Evolutionary conservation across 176 grass and related monocot genomes (phyloP).

Genomic region (Coix lacrymajobi): DNA sequence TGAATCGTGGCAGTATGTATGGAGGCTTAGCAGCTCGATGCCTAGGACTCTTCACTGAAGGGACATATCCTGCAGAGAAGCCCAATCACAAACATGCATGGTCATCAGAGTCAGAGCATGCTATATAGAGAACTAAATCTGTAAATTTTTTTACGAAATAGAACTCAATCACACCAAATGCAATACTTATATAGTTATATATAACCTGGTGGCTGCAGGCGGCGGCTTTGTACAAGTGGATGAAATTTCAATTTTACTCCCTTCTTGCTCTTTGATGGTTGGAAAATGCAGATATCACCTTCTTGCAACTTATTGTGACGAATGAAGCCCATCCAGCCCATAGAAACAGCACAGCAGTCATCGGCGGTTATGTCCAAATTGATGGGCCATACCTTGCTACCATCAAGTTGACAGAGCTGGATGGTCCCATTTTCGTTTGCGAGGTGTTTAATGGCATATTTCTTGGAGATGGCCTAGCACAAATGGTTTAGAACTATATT

Average conservation of each 20-base stretch:
- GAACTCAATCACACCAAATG: not conserved
- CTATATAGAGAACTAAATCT: not conserved
- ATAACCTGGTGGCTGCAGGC: not conserved
- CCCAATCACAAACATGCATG: not conserved
- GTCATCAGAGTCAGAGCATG: not conserved
- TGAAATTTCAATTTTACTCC: constrained; percentile 9
- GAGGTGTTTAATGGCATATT: constrained; percentile 23
- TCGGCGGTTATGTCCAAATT: not conserved
- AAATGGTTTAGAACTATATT: not conserved
- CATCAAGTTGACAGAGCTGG: not conserved
- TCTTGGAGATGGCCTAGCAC: not conserved
- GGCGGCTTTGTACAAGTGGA: not conserved
- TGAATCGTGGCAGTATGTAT: not conserved
- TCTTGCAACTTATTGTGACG: not conserved
- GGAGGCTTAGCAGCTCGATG: not conserved
- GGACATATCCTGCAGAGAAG: constrained; percentile 17
- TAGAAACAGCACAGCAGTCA: not conserved
- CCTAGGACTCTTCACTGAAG: not conserved
- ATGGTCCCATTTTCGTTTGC: not conserved
- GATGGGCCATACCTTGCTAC: constrained; percentile 16
- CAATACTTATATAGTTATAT: no score
- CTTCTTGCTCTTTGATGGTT: not conserved
- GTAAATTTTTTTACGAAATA: no score
- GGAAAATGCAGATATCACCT: constrained; percentile 32
- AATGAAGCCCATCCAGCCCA: constrained; percentile 33